A percentile compares a stretch with the other conserved stretches of the same genome.
phyloP scores from a whole-genome alignment of 768 basidiomycete species.

The Hericium erinaceus region DNA sequence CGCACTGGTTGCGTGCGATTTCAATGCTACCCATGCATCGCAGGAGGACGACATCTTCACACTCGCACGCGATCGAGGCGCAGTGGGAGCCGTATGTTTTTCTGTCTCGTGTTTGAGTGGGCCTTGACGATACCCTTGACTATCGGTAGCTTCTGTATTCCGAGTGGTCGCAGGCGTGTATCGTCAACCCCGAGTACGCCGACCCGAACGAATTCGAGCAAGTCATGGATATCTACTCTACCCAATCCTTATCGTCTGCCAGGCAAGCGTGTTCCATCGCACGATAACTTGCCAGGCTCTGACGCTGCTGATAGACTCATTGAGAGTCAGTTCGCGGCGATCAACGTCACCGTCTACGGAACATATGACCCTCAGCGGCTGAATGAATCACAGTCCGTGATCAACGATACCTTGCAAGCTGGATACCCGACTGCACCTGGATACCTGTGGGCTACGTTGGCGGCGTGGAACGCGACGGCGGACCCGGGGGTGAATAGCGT shows the following conservation, averaged over 20 bases:
- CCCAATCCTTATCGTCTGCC: slow-evolving; percentile 51
- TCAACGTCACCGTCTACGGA: slow-evolving; percentile 41
- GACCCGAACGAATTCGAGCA: slow-evolving; percentile 55
- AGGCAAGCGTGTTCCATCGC: slow-evolving; percentile 23
- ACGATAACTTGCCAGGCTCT: slow-evolving; percentile 4
- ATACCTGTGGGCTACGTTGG: slow-evolving; percentile 65
- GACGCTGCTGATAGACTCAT: slow-evolving; percentile 31
- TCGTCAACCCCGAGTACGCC: slow-evolving; percentile 66
- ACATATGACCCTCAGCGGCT: slow-evolving; percentile 55
- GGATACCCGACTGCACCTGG: slow-evolving; percentile 38
- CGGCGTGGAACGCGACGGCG: slow-evolving; percentile 52
- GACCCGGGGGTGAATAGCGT: slow-evolving; percentile 16
- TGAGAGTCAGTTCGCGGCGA: slow-evolving; percentile 44
- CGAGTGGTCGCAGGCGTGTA: slow-evolving; percentile 56
- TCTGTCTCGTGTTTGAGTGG: background rate
- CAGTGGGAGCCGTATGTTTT: slow-evolving; percentile 60
- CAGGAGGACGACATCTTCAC: slow-evolving; percentile 70
- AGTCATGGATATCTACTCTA: slow-evolving; percentile 70
- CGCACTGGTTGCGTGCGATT: slow-evolving; percentile 78
- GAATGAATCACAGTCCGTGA: slow-evolving; percentile 37
- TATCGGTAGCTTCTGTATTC: slow-evolving; percentile 72
- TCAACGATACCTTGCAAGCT: slow-evolving; percentile 36
- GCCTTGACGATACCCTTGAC: background rate
- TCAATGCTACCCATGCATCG: slow-evolving; percentile 59
- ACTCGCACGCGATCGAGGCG: slow-evolving; percentile 68